phyloP scores from a whole-genome alignment of 208 protist species.

The Leishmania mexicana region DNA sequence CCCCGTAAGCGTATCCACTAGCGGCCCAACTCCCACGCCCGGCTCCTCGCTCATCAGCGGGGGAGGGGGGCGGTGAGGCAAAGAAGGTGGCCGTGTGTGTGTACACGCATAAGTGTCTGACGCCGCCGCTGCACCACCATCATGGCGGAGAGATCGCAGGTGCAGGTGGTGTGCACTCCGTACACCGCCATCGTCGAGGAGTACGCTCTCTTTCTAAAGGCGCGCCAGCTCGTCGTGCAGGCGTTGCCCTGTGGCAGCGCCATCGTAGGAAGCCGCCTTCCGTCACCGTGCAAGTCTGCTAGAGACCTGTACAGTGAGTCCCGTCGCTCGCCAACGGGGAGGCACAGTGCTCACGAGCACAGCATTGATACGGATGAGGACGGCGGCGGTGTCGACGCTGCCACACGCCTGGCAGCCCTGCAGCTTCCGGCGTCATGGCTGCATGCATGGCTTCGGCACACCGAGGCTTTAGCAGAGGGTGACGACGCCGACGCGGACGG shows the following conservation, averaged over 20 bases:
- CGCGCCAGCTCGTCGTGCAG: constrained; percentile 13
- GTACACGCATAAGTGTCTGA: background rate
- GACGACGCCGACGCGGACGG: background rate
- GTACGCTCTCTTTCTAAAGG: constrained; percentile 20
- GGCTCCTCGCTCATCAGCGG: background rate
- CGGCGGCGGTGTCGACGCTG: background rate
- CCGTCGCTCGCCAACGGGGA: background rate
- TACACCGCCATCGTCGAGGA: constrained; percentile 20
- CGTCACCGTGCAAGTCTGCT: background rate
- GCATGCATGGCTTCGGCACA: constrained; percentile 14
- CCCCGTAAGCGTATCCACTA: background rate
- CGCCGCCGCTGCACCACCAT: background rate
- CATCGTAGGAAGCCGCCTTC: background rate
- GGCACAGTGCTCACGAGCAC: background rate
- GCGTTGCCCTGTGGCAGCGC: background rate
- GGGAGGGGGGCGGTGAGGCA: background rate
- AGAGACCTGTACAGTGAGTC: background rate
- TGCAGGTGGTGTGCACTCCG: constrained; percentile 18
- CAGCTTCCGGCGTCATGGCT: constrained; percentile 11
- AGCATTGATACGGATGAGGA: background rate
- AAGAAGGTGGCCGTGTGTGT: background rate
- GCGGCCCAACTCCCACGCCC: background rate
- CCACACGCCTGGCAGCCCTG: constrained; percentile 13
- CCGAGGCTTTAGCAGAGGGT: background rate
- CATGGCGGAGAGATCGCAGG: background rate